Conservation (phyloP, 2,329 filamentous ascomycete genomes). For the Ophiostoma sp. region DNA sequence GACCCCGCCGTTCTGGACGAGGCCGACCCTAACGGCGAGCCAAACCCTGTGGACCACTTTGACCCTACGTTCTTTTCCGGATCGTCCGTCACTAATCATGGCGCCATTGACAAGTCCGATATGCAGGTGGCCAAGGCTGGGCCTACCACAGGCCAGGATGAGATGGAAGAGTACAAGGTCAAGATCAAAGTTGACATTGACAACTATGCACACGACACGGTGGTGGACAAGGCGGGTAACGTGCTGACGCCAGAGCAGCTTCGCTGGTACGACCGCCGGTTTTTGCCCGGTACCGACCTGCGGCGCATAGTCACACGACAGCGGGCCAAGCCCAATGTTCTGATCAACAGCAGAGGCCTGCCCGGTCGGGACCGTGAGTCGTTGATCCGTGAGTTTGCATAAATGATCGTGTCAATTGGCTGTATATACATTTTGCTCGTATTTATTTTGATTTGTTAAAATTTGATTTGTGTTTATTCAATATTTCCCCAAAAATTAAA, state of each 20-base stretch:
- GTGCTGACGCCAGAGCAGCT: neutral
- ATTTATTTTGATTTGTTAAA: neutral
- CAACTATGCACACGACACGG: neutral
- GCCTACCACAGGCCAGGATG: neutral
- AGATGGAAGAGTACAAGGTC: neutral
- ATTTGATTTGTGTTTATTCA: neutral
- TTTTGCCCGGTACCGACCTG: conserved; percentile 2
- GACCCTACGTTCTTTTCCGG: neutral
- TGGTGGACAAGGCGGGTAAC: neutral
- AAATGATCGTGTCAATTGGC: neutral
- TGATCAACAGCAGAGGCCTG: neutral
- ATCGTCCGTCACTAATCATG: neutral
- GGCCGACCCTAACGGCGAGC: neutral
- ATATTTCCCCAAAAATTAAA: neutral
- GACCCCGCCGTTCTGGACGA: neutral
- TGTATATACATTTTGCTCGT: neutral
- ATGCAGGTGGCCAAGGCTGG: neutral
- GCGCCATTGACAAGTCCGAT: neutral
- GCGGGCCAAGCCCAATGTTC: neutral
- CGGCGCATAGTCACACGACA: conserved; percentile 7
- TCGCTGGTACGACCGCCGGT: neutral
- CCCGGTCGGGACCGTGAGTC: conserved; percentile 14
- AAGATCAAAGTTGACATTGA: neutral
- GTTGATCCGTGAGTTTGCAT: conserved; percentile 28
- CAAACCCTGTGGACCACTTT: neutral